Conservation (phyloP, 768 basidiomycete genomes). For the Leccinum broughii region DNA sequence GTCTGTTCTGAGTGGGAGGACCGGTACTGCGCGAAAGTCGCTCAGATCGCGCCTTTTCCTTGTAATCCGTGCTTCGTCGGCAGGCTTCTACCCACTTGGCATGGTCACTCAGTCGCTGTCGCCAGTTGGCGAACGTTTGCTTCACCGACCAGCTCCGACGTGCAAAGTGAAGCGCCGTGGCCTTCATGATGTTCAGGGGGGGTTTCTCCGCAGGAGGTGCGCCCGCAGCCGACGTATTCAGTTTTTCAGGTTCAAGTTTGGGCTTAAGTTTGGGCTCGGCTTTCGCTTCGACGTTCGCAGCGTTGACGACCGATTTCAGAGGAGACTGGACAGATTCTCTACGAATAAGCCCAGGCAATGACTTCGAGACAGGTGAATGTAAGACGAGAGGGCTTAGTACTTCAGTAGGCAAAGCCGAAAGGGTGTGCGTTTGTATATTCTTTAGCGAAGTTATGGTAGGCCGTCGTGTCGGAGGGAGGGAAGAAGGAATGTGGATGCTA, state of each 20-base stretch:
- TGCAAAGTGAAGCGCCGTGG: slow-evolving; percentile 44
- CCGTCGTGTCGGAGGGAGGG: slow-evolving; percentile 15
- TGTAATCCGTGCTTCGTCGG: slow-evolving; percentile 59
- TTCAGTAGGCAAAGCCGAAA: slow-evolving; percentile 28
- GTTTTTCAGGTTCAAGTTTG: slow-evolving; percentile 7
- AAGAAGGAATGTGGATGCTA: slow-evolving; percentile 17
- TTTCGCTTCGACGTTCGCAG: slow-evolving; percentile 12
- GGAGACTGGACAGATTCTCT: slow-evolving; percentile 29
- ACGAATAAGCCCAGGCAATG: slow-evolving; percentile 17
- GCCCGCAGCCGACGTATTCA: neutral
- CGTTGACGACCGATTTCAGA: slow-evolving; percentile 19
- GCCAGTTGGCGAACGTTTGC: slow-evolving; percentile 47
- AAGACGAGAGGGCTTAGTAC: slow-evolving; percentile 33
- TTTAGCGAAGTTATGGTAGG: slow-evolving; percentile 23
- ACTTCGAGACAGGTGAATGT: slow-evolving; percentile 27
- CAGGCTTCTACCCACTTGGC: slow-evolving; percentile 64
- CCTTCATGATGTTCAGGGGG: slow-evolving; percentile 33
- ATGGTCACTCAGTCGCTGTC: slow-evolving; percentile 43
- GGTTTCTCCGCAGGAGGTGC: slow-evolving; percentile 16
- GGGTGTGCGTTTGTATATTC: slow-evolving; percentile 26
- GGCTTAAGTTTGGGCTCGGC: slow-evolving; percentile 6
- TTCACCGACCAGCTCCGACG: slow-evolving; percentile 43
- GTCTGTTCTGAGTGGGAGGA: slow-evolving; percentile 23
- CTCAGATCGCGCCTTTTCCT: slow-evolving; percentile 44
- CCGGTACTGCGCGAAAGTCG: slow-evolving; percentile 32